phyloP scores from a whole-genome alignment of 2,329 filamentous ascomycete genomes.

The Cladophialophora carrionii region DNA sequence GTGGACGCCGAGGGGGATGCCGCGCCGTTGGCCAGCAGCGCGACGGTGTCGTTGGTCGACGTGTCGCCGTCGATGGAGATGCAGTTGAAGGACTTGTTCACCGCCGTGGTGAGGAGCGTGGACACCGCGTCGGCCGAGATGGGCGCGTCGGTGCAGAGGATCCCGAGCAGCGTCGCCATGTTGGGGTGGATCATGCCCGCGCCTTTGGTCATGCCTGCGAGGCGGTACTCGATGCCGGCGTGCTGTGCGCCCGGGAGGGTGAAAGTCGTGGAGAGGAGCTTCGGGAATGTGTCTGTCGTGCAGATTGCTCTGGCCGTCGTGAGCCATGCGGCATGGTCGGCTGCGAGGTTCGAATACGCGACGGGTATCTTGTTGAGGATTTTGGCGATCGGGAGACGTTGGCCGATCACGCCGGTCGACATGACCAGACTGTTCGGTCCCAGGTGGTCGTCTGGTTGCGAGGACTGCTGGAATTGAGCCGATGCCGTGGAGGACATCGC shows the following conservation, averaged over 20 bases:
- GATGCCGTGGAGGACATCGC: constrained; percentile 82
- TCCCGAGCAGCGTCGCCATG: constrained; percentile 92
- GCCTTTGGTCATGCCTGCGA: constrained; percentile 96
- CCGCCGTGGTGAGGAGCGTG: constrained; percentile 70
- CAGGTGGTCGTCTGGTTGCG: constrained; percentile 45
- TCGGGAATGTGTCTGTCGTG: constrained; percentile 98
- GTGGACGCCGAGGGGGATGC: constrained; percentile 71
- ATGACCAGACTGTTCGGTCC: constrained; percentile 80
- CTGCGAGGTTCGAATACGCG: constrained; percentile 71
- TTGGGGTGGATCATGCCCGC: constrained; percentile 99
- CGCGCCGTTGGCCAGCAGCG: constrained; percentile 91
- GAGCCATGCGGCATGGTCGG: constrained; percentile 83
- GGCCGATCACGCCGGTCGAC: constrained; percentile 97
- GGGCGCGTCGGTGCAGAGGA: constrained; percentile 88
- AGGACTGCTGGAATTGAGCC: constrained; percentile 56
- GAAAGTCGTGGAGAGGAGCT: constrained; percentile 84
- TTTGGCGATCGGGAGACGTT: constrained; percentile 87
- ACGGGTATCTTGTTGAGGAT: constrained; percentile 81
- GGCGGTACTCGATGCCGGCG: constrained; percentile 65
- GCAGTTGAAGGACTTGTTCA: constrained; percentile 88
- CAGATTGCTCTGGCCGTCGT: constrained; percentile 86
- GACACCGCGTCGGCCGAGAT: constrained; percentile 70
- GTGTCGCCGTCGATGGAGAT: constrained; percentile 98
- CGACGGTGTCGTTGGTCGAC: constrained; percentile 94
- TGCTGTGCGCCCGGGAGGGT: constrained; percentile 75